Conservation (phyloP, 2,329 filamentous ascomycete genomes). For the Epichloe elymi region DNA sequence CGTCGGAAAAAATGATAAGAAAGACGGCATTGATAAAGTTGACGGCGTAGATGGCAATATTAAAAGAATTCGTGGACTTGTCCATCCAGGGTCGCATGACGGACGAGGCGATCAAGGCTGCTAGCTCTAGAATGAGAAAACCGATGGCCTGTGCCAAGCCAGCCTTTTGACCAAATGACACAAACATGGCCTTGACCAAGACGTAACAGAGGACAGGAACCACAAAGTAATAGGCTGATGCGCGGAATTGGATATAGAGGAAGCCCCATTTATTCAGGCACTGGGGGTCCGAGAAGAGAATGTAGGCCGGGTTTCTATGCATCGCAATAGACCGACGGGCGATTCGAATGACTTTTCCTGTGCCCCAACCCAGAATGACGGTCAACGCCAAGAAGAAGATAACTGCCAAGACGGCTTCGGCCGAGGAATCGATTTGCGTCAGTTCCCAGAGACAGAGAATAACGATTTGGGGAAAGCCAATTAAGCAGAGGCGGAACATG, state of each 20-base stretch:
- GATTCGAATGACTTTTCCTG: conserved; percentile 76
- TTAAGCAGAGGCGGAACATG: conserved; percentile 75
- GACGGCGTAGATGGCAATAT: conserved; percentile 76
- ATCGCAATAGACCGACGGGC: conserved; percentile 55
- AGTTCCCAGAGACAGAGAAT: conserved; percentile 90
- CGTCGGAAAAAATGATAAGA: conserved; percentile 66
- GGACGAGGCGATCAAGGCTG: conserved; percentile 60
- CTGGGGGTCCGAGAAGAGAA: conserved; percentile 78
- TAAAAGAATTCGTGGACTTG: conserved; percentile 92
- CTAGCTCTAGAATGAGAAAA: conserved; percentile 71
- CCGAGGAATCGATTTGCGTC: conserved; percentile 69
- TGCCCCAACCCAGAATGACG: conserved; percentile 67
- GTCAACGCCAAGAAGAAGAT: conserved; percentile 75
- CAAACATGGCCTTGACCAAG: conserved; percentile 76
- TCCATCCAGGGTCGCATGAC: conserved; percentile 95
- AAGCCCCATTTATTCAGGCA: conserved; percentile 96
- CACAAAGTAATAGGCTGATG: conserved; percentile 90
- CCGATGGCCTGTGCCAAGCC: conserved; percentile 67
- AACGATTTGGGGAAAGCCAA: conserved; percentile 81
- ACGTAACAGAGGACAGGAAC: conserved; percentile 65
- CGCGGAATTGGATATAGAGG: conserved; percentile 90
- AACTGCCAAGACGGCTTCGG: conserved; percentile 74
- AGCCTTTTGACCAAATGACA: conserved; percentile 62
- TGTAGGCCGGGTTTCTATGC: conserved; percentile 77
- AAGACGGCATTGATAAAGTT: conserved; percentile 87